These are phyloP conservation scores for Aspergillus nomiae DNA, from an alignment of 2,329 filamentous ascomycete genomes.

Conservation along the genomic window DNA sequence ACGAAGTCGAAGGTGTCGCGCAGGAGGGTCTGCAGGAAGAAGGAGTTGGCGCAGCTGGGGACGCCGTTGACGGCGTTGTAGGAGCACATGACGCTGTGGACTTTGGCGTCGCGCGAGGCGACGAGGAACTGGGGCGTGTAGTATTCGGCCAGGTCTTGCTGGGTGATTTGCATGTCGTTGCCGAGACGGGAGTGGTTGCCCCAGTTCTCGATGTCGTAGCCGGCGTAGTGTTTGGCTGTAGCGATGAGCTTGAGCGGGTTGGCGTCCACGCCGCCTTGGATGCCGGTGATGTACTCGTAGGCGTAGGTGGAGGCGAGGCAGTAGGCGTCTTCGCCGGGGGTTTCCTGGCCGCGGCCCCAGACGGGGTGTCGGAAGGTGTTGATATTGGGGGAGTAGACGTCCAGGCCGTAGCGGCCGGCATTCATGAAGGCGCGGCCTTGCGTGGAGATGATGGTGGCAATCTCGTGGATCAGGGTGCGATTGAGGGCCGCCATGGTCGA, in stretches of 20 bases:
- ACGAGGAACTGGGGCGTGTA: constrained; percentile 67
- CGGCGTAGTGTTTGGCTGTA: constrained; percentile 62
- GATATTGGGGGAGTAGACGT: constrained; percentile 62
- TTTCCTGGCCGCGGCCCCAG: constrained; percentile 65
- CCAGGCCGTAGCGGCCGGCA: constrained; percentile 47
- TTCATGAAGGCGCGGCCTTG: constrained; percentile 69
- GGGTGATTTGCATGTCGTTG: constrained; percentile 58
- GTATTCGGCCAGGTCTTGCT: constrained; percentile 68
- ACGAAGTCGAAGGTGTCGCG: constrained; percentile 68
- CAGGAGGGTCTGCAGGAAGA: constrained; percentile 64
- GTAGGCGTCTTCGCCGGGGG: constrained; percentile 60
- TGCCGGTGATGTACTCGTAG: constrained; percentile 55
- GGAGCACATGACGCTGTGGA: constrained; percentile 63
- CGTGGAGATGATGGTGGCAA: constrained; percentile 57
- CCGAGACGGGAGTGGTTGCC: constrained; percentile 47
- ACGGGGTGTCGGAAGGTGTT: constrained; percentile 66
- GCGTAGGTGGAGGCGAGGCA: constrained; percentile 54
- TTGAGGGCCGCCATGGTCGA: constrained; percentile 65
- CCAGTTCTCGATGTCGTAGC: constrained; percentile 59
- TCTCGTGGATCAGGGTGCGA: constrained; percentile 59
- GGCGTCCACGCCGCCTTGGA: constrained; percentile 51
- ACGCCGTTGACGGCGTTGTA: constrained; percentile 68
- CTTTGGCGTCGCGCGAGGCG: constrained; percentile 61
- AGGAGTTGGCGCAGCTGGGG: constrained; percentile 64
- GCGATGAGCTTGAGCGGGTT: constrained; percentile 49